Evolutionary conservation across 805 yeast genomes (phyloP).

Genomic region (Candida fluviatilis): DNA sequence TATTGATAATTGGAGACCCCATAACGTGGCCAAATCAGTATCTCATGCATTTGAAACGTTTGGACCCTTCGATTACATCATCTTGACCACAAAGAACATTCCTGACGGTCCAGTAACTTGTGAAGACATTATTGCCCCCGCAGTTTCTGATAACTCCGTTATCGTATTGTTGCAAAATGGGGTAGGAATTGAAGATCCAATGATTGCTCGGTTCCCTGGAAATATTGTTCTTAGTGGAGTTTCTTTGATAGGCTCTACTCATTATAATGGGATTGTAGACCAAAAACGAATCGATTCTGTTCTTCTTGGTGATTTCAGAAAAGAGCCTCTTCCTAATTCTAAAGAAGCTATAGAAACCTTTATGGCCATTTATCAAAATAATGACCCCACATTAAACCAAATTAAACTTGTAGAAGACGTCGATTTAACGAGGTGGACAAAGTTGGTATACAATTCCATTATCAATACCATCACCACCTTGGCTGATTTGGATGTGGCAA

Average conservation of each 20-base stretch:
- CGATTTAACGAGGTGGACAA: conserved; percentile 35
- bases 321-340: conserved; percentile 9
- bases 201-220: conserved; percentile 27
- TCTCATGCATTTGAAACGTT: conserved; percentile 20
- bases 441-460: conserved; percentile 33
- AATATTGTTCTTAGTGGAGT: conserved; percentile 35
- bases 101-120: conserved; percentile 35
- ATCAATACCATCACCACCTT: conserved; percentile 33
- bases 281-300: conserved; percentile 19
- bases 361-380: conserved; percentile 25
- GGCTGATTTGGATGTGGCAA: conserved; percentile 28
- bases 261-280: conserved; percentile 17
- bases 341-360: conserved; percentile 15
- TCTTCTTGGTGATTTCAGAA: conserved; percentile 18
- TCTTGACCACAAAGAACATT: conserved; percentile 36
- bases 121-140: conserved; percentile 39
- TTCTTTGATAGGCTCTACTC: conserved; percentile 31
- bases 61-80: conserved; percentile 33
- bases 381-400: conserved; percentile 19
- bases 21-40: conserved; percentile 22
- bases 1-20: conserved; percentile 27
- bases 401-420: conserved; percentile 26
- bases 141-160: conserved; percentile 16
- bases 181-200: conserved; percentile 30
- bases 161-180: conserved; percentile 41